Conservation (phyloP, 2,329 filamentous ascomycete species). For the Aspergillus jensenii region DNA sequence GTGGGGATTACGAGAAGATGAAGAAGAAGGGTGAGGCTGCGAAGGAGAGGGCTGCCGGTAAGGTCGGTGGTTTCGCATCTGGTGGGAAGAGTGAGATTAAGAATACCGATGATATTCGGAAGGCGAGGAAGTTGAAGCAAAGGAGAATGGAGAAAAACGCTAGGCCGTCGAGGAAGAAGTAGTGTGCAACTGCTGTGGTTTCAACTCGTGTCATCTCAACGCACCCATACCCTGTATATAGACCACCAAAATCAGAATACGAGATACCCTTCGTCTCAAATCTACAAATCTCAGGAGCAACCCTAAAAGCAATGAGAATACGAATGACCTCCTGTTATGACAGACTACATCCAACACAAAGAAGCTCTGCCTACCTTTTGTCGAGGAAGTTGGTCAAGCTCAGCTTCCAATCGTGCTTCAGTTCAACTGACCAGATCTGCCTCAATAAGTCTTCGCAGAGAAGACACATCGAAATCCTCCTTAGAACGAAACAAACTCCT, state of each 20-base stretch:
- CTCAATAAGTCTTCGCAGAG: not conserved
- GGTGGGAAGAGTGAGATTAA: slow-evolving; percentile 78
- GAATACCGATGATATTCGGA: slow-evolving; percentile 79
- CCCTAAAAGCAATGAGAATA: not conserved
- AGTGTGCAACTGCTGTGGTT: slow-evolving; percentile 14
- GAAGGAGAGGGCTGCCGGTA: slow-evolving; percentile 61
- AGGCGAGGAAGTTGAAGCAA: slow-evolving; percentile 75
- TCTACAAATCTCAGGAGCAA: not conserved
- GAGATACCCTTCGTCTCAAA: not conserved
- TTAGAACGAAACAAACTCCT: not conserved
- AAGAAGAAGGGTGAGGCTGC: slow-evolving; percentile 89
- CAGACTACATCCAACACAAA: not conserved
- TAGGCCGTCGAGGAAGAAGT: slow-evolving; percentile 66
- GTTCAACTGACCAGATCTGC: not conserved
- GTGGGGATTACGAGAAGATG: slow-evolving; percentile 85
- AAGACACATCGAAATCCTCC: not conserved
- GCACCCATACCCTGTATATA: not conserved
- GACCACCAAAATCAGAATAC: not conserved
- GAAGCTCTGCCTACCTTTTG: not conserved
- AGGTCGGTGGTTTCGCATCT: slow-evolving; percentile 43
- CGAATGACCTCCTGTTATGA: not conserved
- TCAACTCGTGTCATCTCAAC: not conserved
- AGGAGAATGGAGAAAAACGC: slow-evolving; percentile 84
- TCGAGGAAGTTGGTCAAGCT: not conserved
- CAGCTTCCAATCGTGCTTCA: not conserved